A percentile compares a stretch with the other conserved stretches of the same genome.
Conservation (phyloP, 2,329 filamentous ascomycete genomes). For the Camillea tinctor region DNA sequence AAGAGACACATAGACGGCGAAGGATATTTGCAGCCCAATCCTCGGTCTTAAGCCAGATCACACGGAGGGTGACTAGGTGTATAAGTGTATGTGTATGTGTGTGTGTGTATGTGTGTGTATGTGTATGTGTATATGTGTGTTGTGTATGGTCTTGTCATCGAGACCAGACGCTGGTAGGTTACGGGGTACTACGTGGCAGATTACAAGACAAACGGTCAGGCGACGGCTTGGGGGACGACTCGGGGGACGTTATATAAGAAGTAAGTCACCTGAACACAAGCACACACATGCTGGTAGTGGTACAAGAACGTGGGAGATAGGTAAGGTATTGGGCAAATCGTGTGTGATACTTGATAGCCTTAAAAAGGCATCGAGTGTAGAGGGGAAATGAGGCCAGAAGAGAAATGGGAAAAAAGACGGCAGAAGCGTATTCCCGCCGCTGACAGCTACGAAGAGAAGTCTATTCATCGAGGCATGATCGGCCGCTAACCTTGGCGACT, state of each 20-base stretch:
- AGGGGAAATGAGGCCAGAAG: too few relatives aligned
- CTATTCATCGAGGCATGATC: background rate
- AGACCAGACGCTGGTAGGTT: background rate
- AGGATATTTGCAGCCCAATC: constrained; percentile 24
- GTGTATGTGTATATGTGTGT: background rate
- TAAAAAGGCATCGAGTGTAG: background rate
- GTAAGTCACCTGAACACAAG: background rate
- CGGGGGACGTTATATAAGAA: background rate
- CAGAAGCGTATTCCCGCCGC: background rate
- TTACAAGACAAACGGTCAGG: background rate
- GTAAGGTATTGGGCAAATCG: background rate
- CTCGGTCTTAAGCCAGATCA: constrained; percentile 14
- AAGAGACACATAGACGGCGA: constrained; percentile 2
- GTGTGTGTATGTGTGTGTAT: background rate
- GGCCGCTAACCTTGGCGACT: background rate
- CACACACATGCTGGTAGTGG: background rate
- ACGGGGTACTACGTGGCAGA: background rate
- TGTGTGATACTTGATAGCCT: background rate
- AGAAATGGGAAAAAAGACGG: too few relatives aligned
- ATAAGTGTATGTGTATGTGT: too few relatives aligned
- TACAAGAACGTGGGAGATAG: constrained; percentile 1
- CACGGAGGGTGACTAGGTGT: background rate
- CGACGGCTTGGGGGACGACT: constrained; percentile 2
- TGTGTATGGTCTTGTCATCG: background rate
- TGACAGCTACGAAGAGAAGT: background rate